Percentiles rank a stretch among this genome's conserved stretches.
Evolutionary conservation across 2,329 filamentous ascomycete genomes (phyloP).

Genomic region (Colletotrichum scovillei): DNA sequence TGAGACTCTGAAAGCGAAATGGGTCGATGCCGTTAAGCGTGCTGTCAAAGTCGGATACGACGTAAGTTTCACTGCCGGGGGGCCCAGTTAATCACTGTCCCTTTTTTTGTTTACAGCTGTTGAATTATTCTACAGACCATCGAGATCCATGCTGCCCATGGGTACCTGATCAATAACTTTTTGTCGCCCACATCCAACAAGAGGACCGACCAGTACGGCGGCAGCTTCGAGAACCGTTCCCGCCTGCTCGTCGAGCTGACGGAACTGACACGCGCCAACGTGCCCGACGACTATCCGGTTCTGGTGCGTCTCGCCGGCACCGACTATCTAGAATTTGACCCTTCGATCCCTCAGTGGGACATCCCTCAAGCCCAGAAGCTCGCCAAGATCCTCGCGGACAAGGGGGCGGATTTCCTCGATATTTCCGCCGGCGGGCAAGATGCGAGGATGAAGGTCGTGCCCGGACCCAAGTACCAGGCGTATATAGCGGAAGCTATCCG

Average conservation of each 20-base stretch:
- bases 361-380: slow-evolving; percentile 71
- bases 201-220: slow-evolving; percentile 60
- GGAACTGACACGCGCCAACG: slow-evolving; percentile 67
- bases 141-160: slow-evolving; percentile 55
- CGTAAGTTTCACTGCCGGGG: slow-evolving; percentile 29
- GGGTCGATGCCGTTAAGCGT: slow-evolving; percentile 62
- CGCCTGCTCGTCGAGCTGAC: slow-evolving; percentile 58
- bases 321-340: slow-evolving; percentile 76
- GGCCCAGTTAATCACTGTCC: neutral
- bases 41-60: slow-evolving; percentile 75
- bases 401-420: slow-evolving; percentile 79
- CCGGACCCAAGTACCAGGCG: slow-evolving; percentile 74
- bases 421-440: slow-evolving; percentile 75
- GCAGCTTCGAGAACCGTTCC: slow-evolving; percentile 56
- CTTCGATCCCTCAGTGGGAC: slow-evolving; percentile 70
- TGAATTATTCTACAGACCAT: slow-evolving; percentile 9
- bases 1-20: slow-evolving; percentile 69
- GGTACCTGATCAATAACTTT: slow-evolving; percentile 60
- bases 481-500: slow-evolving; percentile 75
- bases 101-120: neutral
- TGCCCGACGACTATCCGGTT: slow-evolving; percentile 74
- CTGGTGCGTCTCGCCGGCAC: slow-evolving; percentile 77
- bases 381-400: slow-evolving; percentile 69
- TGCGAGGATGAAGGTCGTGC: slow-evolving; percentile 65
- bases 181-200: slow-evolving; percentile 56